Evolutionary conservation across 768 basidiomycete genomes (phyloP), one percentile per base, ranked within the genome.

Genomic region (Mycena floridula): DNA sequence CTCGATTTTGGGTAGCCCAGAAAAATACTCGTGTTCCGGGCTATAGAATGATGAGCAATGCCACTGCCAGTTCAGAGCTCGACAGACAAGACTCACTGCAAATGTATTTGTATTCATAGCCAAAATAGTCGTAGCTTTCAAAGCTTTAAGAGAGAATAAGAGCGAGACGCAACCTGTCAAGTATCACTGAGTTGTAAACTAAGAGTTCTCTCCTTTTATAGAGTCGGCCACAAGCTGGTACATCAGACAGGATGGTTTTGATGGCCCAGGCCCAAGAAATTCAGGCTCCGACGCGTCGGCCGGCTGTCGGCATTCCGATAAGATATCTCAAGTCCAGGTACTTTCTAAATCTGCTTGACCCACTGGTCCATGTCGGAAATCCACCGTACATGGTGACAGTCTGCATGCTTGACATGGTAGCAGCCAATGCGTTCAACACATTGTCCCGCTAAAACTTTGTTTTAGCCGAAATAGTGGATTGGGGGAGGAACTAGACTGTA

Each of bases 21-120:
- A 76, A 88, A 56, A 77, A 80, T 39, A 89, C 82, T 41, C 76
- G 72, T 50, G 82, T 80, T 54, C 84, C 84, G 44, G 70, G 67
- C 86, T 89, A 45, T 7, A 37, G 23, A 49, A 44, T 44, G 47
- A 50, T 60, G 58, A 53, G 49, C 43, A 39, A n/a, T n/a, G n/a
- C n/a, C n/a, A n/a, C n/a, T n/a, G n/a, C 16, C 30, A 40, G 42
- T 42, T 30, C 26, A 37, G 40, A 42, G 43, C 28, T 40, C 45
- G 25, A 42, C 27, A 25, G 36, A 32, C 45, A 24, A 42, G 22
- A 66, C 81, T 51, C 55, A 85, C 79, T 27, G 77, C 75, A 60
- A 76, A 80, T 49, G 12, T 41, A 9, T 37, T 30, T 32, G 68
- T 70, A 70, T 84, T 85, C 82, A 85, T 85, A 82, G 77, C 74